Evolutionary conservation across 1,139 yeast species (phyloP), one percentile per base, ranked within the genome.

Genomic region (Zygosaccharomyces pseudobailii): DNA sequence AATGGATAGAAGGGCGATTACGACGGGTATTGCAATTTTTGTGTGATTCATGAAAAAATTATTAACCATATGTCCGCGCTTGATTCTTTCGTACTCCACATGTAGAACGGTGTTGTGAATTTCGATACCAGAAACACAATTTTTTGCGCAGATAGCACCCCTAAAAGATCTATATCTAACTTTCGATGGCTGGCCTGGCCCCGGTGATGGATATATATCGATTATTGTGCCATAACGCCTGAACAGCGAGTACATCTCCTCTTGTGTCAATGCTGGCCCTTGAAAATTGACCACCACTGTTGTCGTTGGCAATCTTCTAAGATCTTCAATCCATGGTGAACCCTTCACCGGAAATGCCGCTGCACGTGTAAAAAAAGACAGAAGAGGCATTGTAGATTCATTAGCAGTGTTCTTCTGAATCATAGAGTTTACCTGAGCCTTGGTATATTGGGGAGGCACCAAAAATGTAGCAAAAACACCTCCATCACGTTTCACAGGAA

Each of bases 311-410:
- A 76, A 77, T 54, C 97, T 71, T 55, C 86, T 77, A 62, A 92
- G 72, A 64, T 92, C 98, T 67, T 92, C 97, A 53, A 92, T 86
- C 97, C 97, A 92, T 0, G 98, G 98, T 0, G 80, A 75, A 49
- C 98, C 98, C 56, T 84, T 84, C 0, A 94, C 97, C 0, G 87
- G 81, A 58, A 74, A 84, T 47, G 71, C 85, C 60, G 69, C 65
- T 67, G 81, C 74, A 61, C 65, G 69, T 47, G 65, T 71, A 50
- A 60, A 66, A 54, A 54, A 75, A 56, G 66, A 57, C 7, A 64
- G 42, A 4, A 61, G 32, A 17, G 61, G 53, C 36, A 55, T 57
- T 63, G 60, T 59, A 55, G 62, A 63, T 54, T 45, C 67, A 62
- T 48, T 46, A 57, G 57, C 61, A 3, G 83, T 74, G 52, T 82